These are phyloP conservation scores for Lactifluus volemus DNA, from an alignment of 768 basidiomycete species.

Conservation along the genomic window DNA sequence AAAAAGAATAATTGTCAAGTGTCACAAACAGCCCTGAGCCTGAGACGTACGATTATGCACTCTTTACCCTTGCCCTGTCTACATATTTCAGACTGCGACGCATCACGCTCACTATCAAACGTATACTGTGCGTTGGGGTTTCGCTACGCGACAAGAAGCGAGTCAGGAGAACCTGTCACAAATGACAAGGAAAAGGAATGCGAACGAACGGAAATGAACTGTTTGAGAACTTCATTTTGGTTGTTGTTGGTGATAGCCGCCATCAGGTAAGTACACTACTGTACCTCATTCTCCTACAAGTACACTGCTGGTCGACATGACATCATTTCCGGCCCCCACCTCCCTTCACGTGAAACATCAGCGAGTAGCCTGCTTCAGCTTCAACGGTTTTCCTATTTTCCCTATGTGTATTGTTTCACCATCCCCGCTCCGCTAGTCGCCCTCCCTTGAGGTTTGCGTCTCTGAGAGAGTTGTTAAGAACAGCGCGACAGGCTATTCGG, in stretches of 20 bases:
- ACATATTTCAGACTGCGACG: slow-evolving; percentile 28
- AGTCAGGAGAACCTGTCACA: not conserved
- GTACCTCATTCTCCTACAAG: not conserved
- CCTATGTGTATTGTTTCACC: slow-evolving; percentile 30
- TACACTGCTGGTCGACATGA: not conserved
- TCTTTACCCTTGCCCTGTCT: slow-evolving; percentile 39
- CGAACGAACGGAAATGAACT: slow-evolving; percentile 39
- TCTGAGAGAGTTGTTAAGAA: slow-evolving; percentile 29
- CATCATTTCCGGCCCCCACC: not conserved
- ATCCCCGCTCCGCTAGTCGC: slow-evolving; percentile 56
- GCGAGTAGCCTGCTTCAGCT: not conserved
- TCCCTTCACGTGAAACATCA: slow-evolving; percentile 2
- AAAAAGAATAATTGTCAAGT: not conserved
- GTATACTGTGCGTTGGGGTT: slow-evolving; percentile 44
- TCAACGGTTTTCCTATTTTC: not conserved
- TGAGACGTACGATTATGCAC: slow-evolving; percentile 31
- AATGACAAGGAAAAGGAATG: not conserved
- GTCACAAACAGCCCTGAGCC: not conserved
- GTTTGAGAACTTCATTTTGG: slow-evolving; percentile 24
- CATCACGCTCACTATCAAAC: slow-evolving; percentile 53
- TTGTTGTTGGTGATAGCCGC: slow-evolving; percentile 12
- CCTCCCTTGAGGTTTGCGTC: slow-evolving; percentile 64
- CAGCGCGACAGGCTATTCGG: not conserved
- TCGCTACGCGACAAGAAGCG: not conserved
- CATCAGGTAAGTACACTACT: not conserved